A percentile compares a stretch with the other conserved stretches of the same genome.
phyloP scores from a whole-genome alignment of 225 moss, liverwort and hornwort species.

The Pleurozium schreberi region DNA sequence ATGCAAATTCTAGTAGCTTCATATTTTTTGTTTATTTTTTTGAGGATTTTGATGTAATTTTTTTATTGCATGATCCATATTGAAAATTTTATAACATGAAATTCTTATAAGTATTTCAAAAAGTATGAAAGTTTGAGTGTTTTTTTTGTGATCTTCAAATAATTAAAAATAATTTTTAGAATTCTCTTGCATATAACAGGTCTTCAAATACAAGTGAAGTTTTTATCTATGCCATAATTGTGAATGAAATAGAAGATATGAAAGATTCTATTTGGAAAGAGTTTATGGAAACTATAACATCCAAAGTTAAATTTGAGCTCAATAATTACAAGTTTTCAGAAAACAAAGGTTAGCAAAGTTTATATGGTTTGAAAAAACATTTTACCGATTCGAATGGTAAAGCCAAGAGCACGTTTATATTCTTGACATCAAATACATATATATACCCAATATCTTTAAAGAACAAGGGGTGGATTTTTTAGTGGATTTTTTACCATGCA shows the following conservation, averaged over 20 bases:
- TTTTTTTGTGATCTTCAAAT: fast-evolving
- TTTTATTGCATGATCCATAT: too few relatives aligned
- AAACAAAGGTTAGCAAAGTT: not conserved
- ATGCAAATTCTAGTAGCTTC: not conserved
- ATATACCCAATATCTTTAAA: not conserved
- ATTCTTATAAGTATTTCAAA: not conserved
- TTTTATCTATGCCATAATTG: not conserved
- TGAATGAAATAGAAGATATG: not conserved
- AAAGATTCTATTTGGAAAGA: fast-evolving
- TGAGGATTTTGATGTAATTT: not conserved
- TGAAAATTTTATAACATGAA: too few relatives aligned
- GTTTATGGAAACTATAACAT: not conserved
- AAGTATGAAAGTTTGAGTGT: not conserved
- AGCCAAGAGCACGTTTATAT: not conserved
- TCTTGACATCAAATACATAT: not conserved
- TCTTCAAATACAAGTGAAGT: not conserved
- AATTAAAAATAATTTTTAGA: not conserved
- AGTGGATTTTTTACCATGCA: too few relatives aligned
- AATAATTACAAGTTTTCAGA: not conserved
- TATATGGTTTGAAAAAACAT: not conserved
- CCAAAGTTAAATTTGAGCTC: not conserved
- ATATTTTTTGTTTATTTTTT: not conserved
- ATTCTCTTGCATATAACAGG: not conserved
- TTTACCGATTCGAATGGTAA: not conserved
- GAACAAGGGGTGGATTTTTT: too few relatives aligned